phyloP scores from a whole-genome alignment of 2,329 filamentous ascomycete species.

The Alternaria triticina region DNA sequence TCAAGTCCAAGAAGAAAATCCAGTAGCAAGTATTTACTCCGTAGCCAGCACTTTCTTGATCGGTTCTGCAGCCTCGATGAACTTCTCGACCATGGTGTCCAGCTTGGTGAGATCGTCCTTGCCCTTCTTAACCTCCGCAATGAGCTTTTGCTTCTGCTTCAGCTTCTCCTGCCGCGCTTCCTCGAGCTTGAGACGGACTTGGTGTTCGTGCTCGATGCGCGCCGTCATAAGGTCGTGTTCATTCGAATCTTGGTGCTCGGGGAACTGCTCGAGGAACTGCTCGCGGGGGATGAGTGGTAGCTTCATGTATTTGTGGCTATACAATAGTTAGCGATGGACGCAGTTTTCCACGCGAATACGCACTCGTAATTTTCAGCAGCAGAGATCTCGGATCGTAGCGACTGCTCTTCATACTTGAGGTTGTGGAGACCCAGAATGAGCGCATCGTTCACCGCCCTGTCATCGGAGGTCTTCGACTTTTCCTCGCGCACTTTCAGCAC shows the following conservation, averaged over 20 bases:
- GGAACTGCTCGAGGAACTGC: slow-evolving; percentile 78
- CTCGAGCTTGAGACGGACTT: slow-evolving; percentile 83
- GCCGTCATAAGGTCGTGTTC: slow-evolving; percentile 87
- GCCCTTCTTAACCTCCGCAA: slow-evolving; percentile 84
- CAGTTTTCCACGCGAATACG: slow-evolving; percentile 46
- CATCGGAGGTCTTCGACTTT: slow-evolving; percentile 84
- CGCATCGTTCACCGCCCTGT: slow-evolving; percentile 86
- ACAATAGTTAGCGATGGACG: slow-evolving; percentile 17
- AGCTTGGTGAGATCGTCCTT: slow-evolving; percentile 92
- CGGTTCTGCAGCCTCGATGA: slow-evolving; percentile 89
- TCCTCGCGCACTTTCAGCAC: slow-evolving; percentile 83
- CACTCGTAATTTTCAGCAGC: slow-evolving; percentile 93
- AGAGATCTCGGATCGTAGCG: slow-evolving; percentile 86
- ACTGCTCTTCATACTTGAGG: slow-evolving; percentile 92
- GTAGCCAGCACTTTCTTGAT: slow-evolving; percentile 88
- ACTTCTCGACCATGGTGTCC: slow-evolving; percentile 90
- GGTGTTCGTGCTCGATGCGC: slow-evolving; percentile 88
- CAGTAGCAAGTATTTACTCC: slow-evolving; percentile 49
- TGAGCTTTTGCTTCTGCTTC: slow-evolving; percentile 71
- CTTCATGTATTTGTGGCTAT: slow-evolving; percentile 83
- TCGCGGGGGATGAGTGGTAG: slow-evolving; percentile 84
- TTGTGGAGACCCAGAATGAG: slow-evolving; percentile 94
- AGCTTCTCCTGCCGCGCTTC: slow-evolving; percentile 72
- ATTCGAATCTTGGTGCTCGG: slow-evolving; percentile 73
- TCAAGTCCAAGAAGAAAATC: background rate